Evolutionary conservation across 352 stramenopile genomes (phyloP), one percentile per base, ranked within the genome.

Genomic region (Thraustotheca clavata): DNA sequence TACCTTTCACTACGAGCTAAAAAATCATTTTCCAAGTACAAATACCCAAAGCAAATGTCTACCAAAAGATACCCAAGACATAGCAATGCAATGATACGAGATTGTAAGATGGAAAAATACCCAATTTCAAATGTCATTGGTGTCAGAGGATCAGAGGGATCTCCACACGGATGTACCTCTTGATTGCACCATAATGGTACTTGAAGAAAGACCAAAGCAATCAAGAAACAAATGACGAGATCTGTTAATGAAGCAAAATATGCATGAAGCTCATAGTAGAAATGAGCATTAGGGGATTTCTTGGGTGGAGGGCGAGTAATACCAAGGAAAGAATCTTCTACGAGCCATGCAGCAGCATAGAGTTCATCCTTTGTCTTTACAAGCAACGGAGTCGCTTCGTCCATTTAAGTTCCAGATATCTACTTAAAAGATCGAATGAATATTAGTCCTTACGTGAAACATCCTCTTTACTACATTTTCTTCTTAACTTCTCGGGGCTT

Each of bases 51-150:
- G 11, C n/a, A n/a, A 18, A 54, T 46, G 38, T 65, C 47, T 40
- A 27, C 38, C 8, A 65, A 31, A 16, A 43, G 46, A 33, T 47
- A 16, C 11, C 27, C 0, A 11, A 65, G 57, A 16, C 57, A 65
- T 11, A 22, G 12, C 8, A 38, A 16, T 20, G 46, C 57, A 20
- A 65, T n/a, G 3, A 20, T n/a, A 32, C 20, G 35, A 16, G 38
- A 39, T 3, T 47, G 73, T 20, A 79, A 79, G 22, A 67, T 89
- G n/a, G 89, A 89, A 34, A 76, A 76, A 5, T 80, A 80, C 20
- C 89, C 89, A 38, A 80, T 86, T 70, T 70, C 89, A 22, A 91
- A 91, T 49, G 89, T 94, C 38, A 49, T 91, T 24, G 71, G 84
- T 5, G 82, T 94, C 2, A 75, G 89, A n/a, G 82, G 82, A 29